phyloP scores from a whole-genome alignment of 2,329 filamentous ascomycete genomes.

The Penicillium sp. region DNA sequence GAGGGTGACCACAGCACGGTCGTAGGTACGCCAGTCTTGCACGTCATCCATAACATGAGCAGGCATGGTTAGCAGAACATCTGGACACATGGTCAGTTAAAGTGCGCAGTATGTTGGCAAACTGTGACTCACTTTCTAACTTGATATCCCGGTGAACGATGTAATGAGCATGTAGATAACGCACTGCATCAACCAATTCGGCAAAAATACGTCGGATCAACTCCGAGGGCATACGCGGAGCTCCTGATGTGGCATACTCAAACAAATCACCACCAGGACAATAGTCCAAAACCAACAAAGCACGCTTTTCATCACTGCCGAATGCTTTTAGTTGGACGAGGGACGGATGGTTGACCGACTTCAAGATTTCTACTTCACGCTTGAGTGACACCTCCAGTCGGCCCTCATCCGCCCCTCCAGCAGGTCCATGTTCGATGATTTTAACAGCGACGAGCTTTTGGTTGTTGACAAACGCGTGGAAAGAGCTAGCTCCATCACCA shows the following conservation, averaged over 20 bases:
- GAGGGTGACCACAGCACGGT: slow-evolving; percentile 79
- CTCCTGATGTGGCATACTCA: slow-evolving; percentile 76
- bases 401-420: slow-evolving; percentile 88
- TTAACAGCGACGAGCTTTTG: slow-evolving; percentile 90
- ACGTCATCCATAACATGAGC: slow-evolving; percentile 63
- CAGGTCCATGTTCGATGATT: slow-evolving; percentile 90
- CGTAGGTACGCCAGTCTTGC: slow-evolving; percentile 70
- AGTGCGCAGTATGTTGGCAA: slow-evolving; percentile 1
- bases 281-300: slow-evolving; percentile 83
- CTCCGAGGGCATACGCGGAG: slow-evolving; percentile 63
- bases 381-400: slow-evolving; percentile 91
- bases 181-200: slow-evolving; percentile 80
- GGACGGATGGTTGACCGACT: slow-evolving; percentile 80
- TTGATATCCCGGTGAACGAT: slow-evolving; percentile 98
- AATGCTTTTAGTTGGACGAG: slow-evolving; percentile 89
- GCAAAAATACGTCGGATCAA: slow-evolving; percentile 83
- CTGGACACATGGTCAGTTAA: slow-evolving; percentile 46
- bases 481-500: slow-evolving; percentile 10
- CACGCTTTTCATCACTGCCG: slow-evolving; percentile 77
- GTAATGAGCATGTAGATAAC: slow-evolving; percentile 76
- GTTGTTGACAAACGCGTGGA: slow-evolving; percentile 50
- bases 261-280: slow-evolving; percentile 94
- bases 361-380: slow-evolving; percentile 91
- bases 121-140: slow-evolving; percentile 73
- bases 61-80: slow-evolving; percentile 86